phyloP scores from a whole-genome alignment of 306 rosid genomes.

The Citrullus amarus region DNA sequence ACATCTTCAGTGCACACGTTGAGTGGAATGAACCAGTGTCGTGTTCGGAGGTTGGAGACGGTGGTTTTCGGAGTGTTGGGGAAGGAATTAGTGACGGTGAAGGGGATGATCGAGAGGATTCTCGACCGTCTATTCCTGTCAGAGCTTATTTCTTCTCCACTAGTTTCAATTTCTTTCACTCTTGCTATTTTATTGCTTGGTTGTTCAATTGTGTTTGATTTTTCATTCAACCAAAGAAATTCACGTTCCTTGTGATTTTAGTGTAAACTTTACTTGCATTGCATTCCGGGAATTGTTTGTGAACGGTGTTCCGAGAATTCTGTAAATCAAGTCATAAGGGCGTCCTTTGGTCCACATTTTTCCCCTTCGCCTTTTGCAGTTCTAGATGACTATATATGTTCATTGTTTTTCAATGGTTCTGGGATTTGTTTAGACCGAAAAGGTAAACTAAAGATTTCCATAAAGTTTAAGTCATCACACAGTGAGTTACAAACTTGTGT shows the following conservation, averaged over 20 bases:
- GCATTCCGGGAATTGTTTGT: background rate
- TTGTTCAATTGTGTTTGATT: background rate
- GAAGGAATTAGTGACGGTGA: conserved; percentile 27
- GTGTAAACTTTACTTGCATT: background rate
- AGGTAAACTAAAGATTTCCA: no score
- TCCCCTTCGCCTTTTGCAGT: background rate
- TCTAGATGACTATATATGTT: background rate
- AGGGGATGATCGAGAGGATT: conserved; percentile 31
- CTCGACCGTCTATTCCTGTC: conserved; percentile 58
- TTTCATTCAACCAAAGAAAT: background rate
- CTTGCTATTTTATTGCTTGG: background rate
- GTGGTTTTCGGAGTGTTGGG: conserved; percentile 16
- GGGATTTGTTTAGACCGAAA: background rate
- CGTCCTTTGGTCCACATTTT: background rate
- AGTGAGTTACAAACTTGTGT: background rate
- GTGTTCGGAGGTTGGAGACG: conserved; percentile 49
- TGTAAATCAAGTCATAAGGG: background rate
- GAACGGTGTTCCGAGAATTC: background rate
- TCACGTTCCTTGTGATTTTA: background rate
- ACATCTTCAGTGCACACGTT: conserved; percentile 33
- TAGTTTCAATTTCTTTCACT: conserved; percentile 20
- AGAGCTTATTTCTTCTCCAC: conserved; percentile 83
- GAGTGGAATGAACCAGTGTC: conserved; percentile 63
- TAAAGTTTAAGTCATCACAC: background rate
- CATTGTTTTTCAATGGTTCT: background rate